Evolutionary conservation across 192 early-diverging fungal genomes (phyloP), one percentile per base, ranked within the genome.

Genomic region (Umbelopsis sp.): DNA sequence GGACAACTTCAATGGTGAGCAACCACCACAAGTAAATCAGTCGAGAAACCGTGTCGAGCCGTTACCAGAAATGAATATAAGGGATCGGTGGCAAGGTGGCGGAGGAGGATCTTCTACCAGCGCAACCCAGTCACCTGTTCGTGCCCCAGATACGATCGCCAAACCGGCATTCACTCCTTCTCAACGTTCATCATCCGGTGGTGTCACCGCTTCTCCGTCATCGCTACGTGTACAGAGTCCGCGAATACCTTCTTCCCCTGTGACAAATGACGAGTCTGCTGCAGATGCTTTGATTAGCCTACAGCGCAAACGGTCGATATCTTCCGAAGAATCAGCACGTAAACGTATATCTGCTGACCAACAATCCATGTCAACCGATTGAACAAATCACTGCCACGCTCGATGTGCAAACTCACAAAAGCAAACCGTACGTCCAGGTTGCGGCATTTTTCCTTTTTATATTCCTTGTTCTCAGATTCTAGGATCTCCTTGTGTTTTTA

Each of bases 151-250:
- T 31, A 29, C 56, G 16, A 11, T 62, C 20, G 20, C 26, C 11
- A 62, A 62, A 32, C 11, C 56, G 17, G 31, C 31, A 20, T 62
- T 62, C 14, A 36, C 31, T 20, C 56, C 56, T 20, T 26, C 56
- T 22, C 56, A 62, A 20, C 9, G 56, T 14, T 32, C 56, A 34
- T 29, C 56, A 34, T 62, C 56, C 26, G 56, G 56, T 31, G 56
- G 56, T 20, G 56, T 62, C 31, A 62, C 56, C 0, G 56, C 56
- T 14, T 62, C 56, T 31, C 56, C 56, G 20, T 62, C 56, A 31
- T 62, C 56, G 8, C 56, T 62, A 7, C 56, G 56, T 62, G 56
- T 62, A 29, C 56, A 62, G 31, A 62, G 56, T 26, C 56, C 56
- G 32, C 56, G 56, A 2, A 14, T 62, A 62, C 56, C 56, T 62